These are phyloP conservation scores for Pseudogymnoascus sp. DNA, from an alignment of 2,329 filamentous ascomycete genomes.

Conservation along the genomic window DNA sequence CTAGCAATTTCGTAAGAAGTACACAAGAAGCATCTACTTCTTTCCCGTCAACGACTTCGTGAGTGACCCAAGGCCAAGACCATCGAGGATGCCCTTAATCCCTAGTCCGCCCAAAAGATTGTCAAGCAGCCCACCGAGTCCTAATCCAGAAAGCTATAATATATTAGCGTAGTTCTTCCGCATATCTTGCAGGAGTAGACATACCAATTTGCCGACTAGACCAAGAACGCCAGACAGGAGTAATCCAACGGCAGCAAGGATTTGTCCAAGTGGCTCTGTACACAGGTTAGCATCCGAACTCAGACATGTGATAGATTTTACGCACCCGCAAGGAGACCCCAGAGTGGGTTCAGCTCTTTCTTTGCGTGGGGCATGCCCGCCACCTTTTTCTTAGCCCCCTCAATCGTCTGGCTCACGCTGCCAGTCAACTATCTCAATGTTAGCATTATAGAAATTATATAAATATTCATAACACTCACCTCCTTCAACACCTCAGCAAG, in stretches of 20 bases:
- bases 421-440: conserved; percentile 55
- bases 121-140: conserved; percentile 75
- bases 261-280: conserved; percentile 84
- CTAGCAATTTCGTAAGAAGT: background rate
- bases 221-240: conserved; percentile 77
- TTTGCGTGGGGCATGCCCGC: conserved; percentile 89
- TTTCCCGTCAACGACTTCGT: conserved; percentile 41
- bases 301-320: background rate
- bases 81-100: conserved; percentile 66
- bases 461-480: conserved; percentile 29
- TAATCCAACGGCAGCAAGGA: conserved; percentile 80
- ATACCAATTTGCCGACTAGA: conserved; percentile 68
- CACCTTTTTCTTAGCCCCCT: conserved; percentile 82
- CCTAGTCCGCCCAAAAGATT: conserved; percentile 71
- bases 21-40: conserved; percentile 30
- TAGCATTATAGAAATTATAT: background rate
- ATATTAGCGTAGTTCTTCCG: background rate
- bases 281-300: background rate
- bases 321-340: conserved; percentile 55
- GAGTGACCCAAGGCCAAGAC: conserved; percentile 57
- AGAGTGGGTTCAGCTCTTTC: conserved; percentile 89
- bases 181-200: conserved; percentile 36
- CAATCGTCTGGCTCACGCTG: conserved; percentile 74
- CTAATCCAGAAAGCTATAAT: conserved; percentile 52
- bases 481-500: conserved; percentile 83